These are phyloP conservation scores for Senecio squalidus DNA, from an alignment of 140 eudicot genomes.

Conservation along the genomic window DNA sequence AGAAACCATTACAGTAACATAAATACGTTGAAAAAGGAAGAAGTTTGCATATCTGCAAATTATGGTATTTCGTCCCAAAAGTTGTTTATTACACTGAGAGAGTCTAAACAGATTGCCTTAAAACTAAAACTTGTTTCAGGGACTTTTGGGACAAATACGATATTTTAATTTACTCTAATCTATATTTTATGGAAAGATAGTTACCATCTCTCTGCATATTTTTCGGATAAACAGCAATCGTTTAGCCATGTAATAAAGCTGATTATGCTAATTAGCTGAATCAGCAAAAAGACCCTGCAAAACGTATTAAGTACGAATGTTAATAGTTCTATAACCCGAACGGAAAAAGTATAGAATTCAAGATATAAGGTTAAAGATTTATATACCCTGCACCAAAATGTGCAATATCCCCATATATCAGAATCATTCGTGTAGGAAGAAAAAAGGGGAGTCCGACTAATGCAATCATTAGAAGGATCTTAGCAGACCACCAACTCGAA, in stretches of 20 bases:
- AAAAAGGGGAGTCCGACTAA: conserved; percentile 46
- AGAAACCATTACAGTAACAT: not conserved
- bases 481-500: conserved; percentile 74
- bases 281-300: conserved; percentile 76
- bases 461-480: conserved; percentile 35
- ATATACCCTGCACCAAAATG: conserved; percentile 81
- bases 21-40: not conserved
- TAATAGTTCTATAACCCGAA: not conserved
- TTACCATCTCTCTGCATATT: conserved; percentile 73
- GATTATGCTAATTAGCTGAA: conserved; percentile 74
- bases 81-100: too few species aligned
- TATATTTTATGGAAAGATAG: not conserved
- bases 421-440: conserved; percentile 46
- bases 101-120: too few species aligned
- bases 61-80: too few species aligned
- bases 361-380: not conserved
- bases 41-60: too few species aligned
- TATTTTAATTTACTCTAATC: too few species aligned
- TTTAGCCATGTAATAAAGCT: conserved; percentile 79
- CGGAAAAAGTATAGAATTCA: not conserved
- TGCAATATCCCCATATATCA: conserved; percentile 58
- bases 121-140: too few species aligned
- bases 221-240: conserved; percentile 62
- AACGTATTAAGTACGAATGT: conserved; percentile 3
- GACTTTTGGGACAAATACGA: too few species aligned